Percentiles rank a stretch among this genome's conserved stretches.
Evolutionary conservation across 345 rosid species (phyloP).

Genomic region (Kandelia obovata): DNA sequence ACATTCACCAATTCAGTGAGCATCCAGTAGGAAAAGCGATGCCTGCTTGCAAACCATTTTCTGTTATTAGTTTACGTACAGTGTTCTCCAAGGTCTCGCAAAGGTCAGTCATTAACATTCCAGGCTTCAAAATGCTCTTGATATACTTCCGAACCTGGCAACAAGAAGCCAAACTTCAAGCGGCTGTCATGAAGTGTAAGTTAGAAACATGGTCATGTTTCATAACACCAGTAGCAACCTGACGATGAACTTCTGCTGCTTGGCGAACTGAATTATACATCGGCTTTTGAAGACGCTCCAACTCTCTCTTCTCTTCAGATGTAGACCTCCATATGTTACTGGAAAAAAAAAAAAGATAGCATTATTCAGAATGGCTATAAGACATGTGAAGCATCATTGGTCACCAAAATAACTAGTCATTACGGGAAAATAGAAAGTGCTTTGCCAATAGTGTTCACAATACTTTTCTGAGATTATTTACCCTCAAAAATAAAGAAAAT

Average conservation of each 20-base stretch:
- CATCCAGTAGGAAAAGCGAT: slow-evolving; percentile 99
- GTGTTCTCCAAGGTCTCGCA: slow-evolving; percentile 87
- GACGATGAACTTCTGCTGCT: slow-evolving; percentile 99
- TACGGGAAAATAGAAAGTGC: no score
- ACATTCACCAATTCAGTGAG: slow-evolving; percentile 72
- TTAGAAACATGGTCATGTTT: neutral
- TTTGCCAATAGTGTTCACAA: no score
- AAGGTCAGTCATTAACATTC: slow-evolving; percentile 90
- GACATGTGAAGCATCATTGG: neutral
- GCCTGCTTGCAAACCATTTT: slow-evolving; percentile 95
- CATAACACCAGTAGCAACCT: slow-evolving; percentile 40
- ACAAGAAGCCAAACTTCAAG: slow-evolving; percentile 8
- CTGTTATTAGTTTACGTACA: slow-evolving; percentile 83
- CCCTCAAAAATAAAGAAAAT: no score
- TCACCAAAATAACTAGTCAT: neutral
- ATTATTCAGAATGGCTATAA: neutral
- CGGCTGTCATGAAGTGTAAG: neutral
- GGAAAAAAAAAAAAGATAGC: slow-evolving; percentile 5
- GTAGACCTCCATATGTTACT: slow-evolving; percentile 95
- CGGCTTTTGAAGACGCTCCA: slow-evolving; percentile 82
- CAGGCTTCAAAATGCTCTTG: slow-evolving; percentile 76
- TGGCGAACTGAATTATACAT: slow-evolving; percentile 85
- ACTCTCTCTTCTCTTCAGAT: slow-evolving; percentile 93
- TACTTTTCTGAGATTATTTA: no score
- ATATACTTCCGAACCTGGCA: slow-evolving; percentile 75